These are phyloP conservation scores for Aspergillus bertholletiae DNA, from an alignment of 495 filamentous ascomycete genomes.

Conservation along the genomic window DNA sequence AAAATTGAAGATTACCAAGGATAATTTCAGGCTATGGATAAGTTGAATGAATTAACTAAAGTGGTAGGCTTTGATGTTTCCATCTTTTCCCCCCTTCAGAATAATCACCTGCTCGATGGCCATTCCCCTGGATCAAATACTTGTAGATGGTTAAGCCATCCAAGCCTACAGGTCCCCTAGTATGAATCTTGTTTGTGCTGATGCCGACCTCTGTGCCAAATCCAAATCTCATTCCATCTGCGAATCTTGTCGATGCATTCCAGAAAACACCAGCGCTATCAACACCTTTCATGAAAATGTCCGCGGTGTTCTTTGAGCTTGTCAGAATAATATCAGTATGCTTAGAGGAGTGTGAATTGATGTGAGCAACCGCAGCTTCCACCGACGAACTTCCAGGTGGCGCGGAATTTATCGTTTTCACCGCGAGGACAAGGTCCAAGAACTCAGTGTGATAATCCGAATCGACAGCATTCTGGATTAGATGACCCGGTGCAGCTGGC, in stretches of 20 bases:
- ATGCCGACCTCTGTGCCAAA: constrained; percentile 98
- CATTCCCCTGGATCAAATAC: constrained; percentile 79
- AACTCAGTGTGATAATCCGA: constrained; percentile 87
- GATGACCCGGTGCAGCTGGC: constrained; percentile 24
- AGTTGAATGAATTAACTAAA: constrained; percentile 4
- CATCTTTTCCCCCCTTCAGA: constrained; percentile 62
- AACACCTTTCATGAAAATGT: constrained; percentile 75
- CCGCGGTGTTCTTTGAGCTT: constrained; percentile 56
- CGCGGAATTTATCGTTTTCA: constrained; percentile 65
- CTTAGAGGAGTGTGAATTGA: constrained; percentile 87
- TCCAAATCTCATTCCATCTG: constrained; percentile 93
- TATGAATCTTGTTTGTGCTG: constrained; percentile 97
- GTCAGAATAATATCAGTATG: constrained; percentile 95
- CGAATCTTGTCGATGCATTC: constrained; percentile 93
- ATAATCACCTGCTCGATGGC: constrained; percentile 74
- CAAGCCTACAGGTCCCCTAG: constrained; percentile 86
- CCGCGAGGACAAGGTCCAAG: constrained; percentile 75
- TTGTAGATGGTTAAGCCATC: constrained; percentile 97
- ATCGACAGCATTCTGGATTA: constrained; percentile 62
- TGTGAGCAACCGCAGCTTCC: constrained; percentile 75
- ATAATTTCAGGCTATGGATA: neutral
- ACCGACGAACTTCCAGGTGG: constrained; percentile 35
- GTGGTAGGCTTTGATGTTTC: constrained; percentile 61
- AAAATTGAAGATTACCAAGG: constrained; percentile 17
- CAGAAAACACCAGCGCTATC: constrained; percentile 94